Base-by-base conservation (phyloP, 2,329 filamentous ascomycete genomes). In the Elsinoe arachidis region DNA sequence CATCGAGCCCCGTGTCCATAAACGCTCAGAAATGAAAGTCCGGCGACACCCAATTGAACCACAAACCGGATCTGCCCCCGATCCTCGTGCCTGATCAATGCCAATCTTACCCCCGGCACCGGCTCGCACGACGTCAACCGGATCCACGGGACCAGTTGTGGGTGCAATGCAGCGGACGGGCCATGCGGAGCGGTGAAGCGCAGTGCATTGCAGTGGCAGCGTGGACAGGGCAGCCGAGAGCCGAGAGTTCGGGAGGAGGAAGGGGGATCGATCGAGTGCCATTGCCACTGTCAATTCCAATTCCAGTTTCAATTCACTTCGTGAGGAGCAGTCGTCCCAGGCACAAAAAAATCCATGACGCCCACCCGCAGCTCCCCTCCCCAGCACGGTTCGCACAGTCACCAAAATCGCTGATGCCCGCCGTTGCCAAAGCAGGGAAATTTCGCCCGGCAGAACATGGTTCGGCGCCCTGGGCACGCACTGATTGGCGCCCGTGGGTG, bases 101-200 rank as follows among this genome's bases (percentile, higher is more conserved):
- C 9, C 14, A 46, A 23, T 26, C 41, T 23, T 30, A 30, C 26
- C 26, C 26, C 26, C 26, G 26, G 26, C 26, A 7, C 26, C 15
- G 46, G 46, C 46, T 51, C 46, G 9, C 14, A 35, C 46, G 46
- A 51, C 46, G 46, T 51, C 46, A 51, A 51, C 46, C 46, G 46
- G 46, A 51, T 51, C 46, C 46, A 51, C 30, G 46, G 46, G 46
- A 51, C 46, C 46, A n/a, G 37, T 19, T 7, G n/a, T 19, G 14
- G 37, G 14, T 39, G 37, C 37, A 47, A 35, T 12, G 21, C 44
- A 21, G 17, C 10, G 5, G 41, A 26, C 41, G 41, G 41, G 41
- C 41, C 41, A 5, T 26, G 41, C 41, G 41, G 41, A 30, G 26
- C 26, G 26, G 26, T 30, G 26, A 30, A 30, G 26, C 26, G 26